Conservation (phyloP, 495 filamentous ascomycete species). For the Talaromyces nanjingensis region DNA sequence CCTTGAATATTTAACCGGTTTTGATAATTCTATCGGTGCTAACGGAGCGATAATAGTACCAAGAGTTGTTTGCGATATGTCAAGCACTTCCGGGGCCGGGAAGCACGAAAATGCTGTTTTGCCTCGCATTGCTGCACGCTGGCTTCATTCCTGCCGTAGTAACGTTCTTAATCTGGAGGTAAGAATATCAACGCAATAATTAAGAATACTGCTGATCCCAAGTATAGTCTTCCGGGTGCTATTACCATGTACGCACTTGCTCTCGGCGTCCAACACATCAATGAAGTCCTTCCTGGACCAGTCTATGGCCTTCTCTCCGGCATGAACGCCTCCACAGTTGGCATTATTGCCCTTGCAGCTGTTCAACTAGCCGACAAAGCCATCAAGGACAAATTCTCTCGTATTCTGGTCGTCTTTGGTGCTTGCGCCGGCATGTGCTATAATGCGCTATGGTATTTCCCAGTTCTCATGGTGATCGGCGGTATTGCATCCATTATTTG, state of each 20-base stretch:
- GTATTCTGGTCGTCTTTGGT: slow-evolving; percentile 63
- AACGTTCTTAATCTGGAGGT: slow-evolving; percentile 67
- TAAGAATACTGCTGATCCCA: not conserved
- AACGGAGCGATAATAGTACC: slow-evolving; percentile 45
- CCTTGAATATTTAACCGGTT: not conserved
- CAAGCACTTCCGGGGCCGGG: slow-evolving; percentile 71
- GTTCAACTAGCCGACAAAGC: slow-evolving; percentile 68
- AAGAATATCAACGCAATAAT: not conserved
- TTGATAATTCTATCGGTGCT: not conserved
- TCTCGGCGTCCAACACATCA: slow-evolving; percentile 58
- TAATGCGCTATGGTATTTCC: slow-evolving; percentile 79
- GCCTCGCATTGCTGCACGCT: slow-evolving; percentile 59
- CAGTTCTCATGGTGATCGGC: slow-evolving; percentile 58
- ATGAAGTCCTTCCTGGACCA: slow-evolving; percentile 50
- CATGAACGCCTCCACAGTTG: slow-evolving; percentile 71
- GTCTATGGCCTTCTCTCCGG: slow-evolving; percentile 75
- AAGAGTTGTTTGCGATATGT: slow-evolving; percentile 75
- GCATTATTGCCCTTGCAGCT: slow-evolving; percentile 71
- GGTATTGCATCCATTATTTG: slow-evolving; percentile 48
- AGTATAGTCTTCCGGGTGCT: slow-evolving; percentile 60
- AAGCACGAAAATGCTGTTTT: slow-evolving; percentile 76
- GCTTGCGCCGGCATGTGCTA: slow-evolving; percentile 67
- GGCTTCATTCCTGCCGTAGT: slow-evolving; percentile 57
- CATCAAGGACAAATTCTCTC: slow-evolving; percentile 64
- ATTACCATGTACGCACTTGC: slow-evolving; percentile 69